A percentile compares a stretch with the other conserved stretches of the same genome.
Conservation (phyloP, 176 grass and related monocot genomes). For the Bromus sterilis region DNA sequence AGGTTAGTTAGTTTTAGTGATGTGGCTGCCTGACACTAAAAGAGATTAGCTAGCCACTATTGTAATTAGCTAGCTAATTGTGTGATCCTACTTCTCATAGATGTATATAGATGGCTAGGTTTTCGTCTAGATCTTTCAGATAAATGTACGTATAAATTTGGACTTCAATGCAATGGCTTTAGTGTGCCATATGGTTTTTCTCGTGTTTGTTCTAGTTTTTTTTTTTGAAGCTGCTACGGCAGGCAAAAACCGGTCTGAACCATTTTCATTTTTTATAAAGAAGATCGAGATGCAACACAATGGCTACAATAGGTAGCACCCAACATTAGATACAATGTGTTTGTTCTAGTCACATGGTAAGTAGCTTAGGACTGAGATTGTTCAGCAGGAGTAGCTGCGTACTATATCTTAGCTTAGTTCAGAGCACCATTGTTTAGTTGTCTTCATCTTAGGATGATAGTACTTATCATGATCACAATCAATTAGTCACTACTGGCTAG, state of each 20-base stretch:
- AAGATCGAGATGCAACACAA: no score
- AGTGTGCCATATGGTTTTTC: background rate
- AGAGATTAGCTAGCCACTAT: background rate
- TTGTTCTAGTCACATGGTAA: constrained; percentile 10
- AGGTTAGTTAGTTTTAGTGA: background rate
- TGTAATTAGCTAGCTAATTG: background rate
- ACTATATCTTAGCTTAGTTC: background rate
- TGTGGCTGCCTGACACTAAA: background rate
- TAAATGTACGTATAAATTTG: background rate
- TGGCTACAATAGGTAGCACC: no score
- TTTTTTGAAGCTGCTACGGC: no score
- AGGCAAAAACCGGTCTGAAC: no score
- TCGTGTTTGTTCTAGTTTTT: no score
- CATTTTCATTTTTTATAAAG: no score
- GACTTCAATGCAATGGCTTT: background rate
- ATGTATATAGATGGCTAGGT: background rate
- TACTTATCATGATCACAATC: background rate
- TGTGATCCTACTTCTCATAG: background rate
- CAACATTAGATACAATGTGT: no score
- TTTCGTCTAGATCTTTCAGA: background rate
- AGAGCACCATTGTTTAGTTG: background rate
- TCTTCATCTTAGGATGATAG: background rate
- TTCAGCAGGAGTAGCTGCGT: background rate
- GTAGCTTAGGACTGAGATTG: background rate
- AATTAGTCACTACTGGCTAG: background rate